Conservation (phyloP, 2,329 filamentous ascomycete species). For the Decorospora gaudefroyi region DNA sequence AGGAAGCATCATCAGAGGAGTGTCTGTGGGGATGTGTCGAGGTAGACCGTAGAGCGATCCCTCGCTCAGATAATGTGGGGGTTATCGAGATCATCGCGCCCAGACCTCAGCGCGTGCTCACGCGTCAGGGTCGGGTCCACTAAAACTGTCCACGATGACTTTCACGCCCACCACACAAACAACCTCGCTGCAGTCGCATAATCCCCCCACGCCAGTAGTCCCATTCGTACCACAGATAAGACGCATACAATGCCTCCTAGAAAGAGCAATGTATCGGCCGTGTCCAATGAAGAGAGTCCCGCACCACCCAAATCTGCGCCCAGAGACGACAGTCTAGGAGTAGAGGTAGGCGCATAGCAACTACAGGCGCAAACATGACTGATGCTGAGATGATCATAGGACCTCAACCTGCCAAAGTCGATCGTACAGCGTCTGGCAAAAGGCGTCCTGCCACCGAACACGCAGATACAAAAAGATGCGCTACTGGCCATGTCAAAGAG, state of each 20-base stretch:
- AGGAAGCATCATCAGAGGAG: too few species aligned
- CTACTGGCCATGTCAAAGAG: slow-evolving; percentile 79
- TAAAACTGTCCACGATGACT: slow-evolving; percentile 20
- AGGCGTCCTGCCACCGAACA: slow-evolving; percentile 77
- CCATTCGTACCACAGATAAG: neutral
- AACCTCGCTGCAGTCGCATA: slow-evolving; percentile 8
- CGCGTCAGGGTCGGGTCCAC: slow-evolving; percentile 35
- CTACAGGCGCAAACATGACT: neutral
- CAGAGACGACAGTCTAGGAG: slow-evolving; percentile 50
- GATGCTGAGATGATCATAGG: slow-evolving; percentile 40
- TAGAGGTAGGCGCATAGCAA: slow-evolving; percentile 47
- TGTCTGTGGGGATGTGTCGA: neutral
- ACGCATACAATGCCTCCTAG: slow-evolving; percentile 51
- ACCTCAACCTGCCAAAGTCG: slow-evolving; percentile 76
- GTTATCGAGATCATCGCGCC: slow-evolving; percentile 11
- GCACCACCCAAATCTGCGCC: slow-evolving; percentile 28
- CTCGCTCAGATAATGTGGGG: neutral
- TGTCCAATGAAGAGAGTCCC: slow-evolving; percentile 45
- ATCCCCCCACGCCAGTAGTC: slow-evolving; percentile 2
- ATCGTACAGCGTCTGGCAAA: slow-evolving; percentile 81
- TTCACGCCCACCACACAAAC: slow-evolving; percentile 16
- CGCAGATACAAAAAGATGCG: slow-evolving; percentile 81
- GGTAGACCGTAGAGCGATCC: too few species aligned
- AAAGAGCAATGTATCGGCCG: slow-evolving; percentile 53
- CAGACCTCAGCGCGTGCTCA: slow-evolving; percentile 34